Conservation (phyloP, 129 eudicot species). For the Artemisia argyi region DNA sequence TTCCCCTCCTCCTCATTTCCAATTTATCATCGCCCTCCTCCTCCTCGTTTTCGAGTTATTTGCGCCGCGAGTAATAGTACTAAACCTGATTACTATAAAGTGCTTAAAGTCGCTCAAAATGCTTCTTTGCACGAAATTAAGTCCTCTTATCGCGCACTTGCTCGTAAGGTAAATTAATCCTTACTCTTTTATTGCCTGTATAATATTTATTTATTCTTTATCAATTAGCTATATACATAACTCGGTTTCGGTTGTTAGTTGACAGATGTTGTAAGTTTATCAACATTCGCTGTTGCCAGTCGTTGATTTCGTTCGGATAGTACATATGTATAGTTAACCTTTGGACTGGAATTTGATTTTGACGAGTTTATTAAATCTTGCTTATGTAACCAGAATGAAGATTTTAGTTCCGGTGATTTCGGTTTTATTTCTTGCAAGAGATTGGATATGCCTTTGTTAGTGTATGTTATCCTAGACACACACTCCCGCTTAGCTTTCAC, state of each 20-base stretch:
- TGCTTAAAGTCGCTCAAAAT: conserved; percentile 57
- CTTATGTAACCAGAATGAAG: conserved; percentile 8
- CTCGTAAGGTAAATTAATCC: conserved; percentile 57
- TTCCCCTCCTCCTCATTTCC: too few species aligned
- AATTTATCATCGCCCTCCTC: too few species aligned
- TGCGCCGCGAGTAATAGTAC: neutral
- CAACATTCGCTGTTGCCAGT: neutral
- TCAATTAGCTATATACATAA: too few species aligned
- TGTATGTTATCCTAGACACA: too few species aligned
- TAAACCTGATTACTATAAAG: conserved; percentile 55
- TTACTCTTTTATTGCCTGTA: too few species aligned
- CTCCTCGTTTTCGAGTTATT: too few species aligned
- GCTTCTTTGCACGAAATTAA: conserved; percentile 77
- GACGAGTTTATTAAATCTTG: neutral
- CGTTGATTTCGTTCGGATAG: too few species aligned
- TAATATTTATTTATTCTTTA: too few species aligned
- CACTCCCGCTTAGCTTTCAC: too few species aligned
- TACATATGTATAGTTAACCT: too few species aligned
- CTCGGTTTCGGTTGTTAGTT: neutral
- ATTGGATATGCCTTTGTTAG: neutral
- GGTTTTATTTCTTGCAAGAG: neutral
- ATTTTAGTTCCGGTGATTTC: neutral
- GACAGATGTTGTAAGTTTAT: neutral
- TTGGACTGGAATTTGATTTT: neutral
- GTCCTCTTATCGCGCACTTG: conserved; percentile 80